phyloP scores from a whole-genome alignment of 2,329 filamentous ascomycete species.

The Pestalotiopsis sp. region DNA sequence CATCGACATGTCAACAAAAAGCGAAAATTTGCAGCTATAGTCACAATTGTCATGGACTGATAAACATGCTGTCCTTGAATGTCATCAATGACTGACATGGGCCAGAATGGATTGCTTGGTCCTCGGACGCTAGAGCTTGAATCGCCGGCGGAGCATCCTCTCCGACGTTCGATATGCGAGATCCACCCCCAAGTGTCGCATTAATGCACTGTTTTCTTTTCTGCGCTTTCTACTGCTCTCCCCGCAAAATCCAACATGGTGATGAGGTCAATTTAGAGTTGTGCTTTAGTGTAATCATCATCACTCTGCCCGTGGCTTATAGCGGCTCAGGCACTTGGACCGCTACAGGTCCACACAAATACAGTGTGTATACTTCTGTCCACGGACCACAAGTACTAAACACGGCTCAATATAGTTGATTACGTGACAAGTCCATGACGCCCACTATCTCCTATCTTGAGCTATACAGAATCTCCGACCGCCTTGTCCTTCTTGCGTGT shows the following conservation, averaged over 20 bases:
- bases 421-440: neutral
- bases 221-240: neutral
- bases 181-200: neutral
- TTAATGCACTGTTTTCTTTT: neutral
- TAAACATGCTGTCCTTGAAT: too few relatives aligned
- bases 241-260: neutral
- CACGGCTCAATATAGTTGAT: neutral
- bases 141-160: neutral
- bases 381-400: neutral
- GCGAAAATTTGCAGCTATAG: too few relatives aligned
- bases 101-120: too few relatives aligned
- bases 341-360: neutral
- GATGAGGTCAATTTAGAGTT: slow-evolving; percentile 1
- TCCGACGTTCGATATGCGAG: neutral
- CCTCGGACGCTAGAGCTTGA: neutral
- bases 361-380: too few relatives aligned
- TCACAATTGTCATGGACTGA: too few relatives aligned
- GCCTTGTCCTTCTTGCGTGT: neutral
- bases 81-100: too few relatives aligned
- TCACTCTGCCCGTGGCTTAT: neutral
- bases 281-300: neutral
- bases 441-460: neutral
- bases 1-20: neutral
- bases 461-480: neutral
- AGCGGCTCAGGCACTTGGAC: neutral